These are phyloP conservation scores for Coemansia sp. DNA, from an alignment of 192 early-diverging fungal species.

Conservation along the genomic window DNA sequence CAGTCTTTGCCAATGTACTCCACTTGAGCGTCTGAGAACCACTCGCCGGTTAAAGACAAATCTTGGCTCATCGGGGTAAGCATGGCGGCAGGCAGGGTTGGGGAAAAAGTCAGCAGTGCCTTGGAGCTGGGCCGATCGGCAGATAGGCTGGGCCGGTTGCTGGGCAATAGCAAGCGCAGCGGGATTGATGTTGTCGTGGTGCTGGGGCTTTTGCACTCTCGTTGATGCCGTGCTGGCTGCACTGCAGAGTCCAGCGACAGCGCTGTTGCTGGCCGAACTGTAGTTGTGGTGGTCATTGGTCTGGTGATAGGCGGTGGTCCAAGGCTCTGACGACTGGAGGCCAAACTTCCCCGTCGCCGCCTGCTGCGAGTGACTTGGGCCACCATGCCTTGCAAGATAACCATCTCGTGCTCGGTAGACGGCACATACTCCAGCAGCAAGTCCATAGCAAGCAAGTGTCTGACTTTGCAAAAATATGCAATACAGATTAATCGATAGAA, in stretches of 20 bases:
- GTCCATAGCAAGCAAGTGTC: neutral
- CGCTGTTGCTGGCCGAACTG: neutral
- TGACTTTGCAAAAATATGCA: neutral
- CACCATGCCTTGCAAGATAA: constrained; percentile 39
- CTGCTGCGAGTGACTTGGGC: constrained; percentile 33
- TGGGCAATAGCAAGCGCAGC: constrained; percentile 26
- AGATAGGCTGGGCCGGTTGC: neutral
- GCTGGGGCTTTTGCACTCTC: constrained; percentile 13
- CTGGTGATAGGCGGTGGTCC: neutral
- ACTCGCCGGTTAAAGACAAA: constrained; percentile 16
- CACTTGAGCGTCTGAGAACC: constrained; percentile 46
- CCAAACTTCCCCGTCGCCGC: constrained; percentile 17
- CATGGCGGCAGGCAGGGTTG: neutral
- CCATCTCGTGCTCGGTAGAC: constrained; percentile 35
- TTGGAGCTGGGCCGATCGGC: neutral
- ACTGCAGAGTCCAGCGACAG: neutral
- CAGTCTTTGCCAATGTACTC: constrained; percentile 48
- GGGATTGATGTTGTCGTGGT: constrained; percentile 23
- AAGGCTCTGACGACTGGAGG: neutral
- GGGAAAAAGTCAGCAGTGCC: neutral
- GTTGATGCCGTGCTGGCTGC: constrained; percentile 4
- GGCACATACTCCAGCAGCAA: constrained; percentile 18
- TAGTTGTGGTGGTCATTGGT: neutral
- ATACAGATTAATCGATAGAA: neutral
- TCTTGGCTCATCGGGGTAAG: neutral